Percentiles rank a stretch among this genome's conserved stretches.
Conservation (phyloP, 1,284 basidiomycete genomes). For the Irpex sp. region DNA sequence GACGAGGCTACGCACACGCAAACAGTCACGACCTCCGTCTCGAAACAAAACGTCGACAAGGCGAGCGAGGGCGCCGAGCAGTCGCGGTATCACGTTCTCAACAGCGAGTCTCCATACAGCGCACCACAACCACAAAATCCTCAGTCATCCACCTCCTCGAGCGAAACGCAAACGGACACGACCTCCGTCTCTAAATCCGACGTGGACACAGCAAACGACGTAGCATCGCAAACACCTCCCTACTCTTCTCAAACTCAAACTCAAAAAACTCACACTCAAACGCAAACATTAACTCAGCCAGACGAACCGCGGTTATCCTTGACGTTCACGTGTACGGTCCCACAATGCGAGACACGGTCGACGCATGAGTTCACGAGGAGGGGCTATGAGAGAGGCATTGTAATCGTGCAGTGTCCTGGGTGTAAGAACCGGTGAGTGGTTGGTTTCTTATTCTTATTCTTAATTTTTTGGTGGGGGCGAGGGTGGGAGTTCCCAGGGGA, state of each 20-base stretch:
- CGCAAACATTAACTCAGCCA: not conserved
- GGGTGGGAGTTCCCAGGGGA: not conserved
- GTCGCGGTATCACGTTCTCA: not conserved
- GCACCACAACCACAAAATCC: not conserved
- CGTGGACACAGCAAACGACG: not conserved
- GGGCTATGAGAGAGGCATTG: constrained; percentile 86
- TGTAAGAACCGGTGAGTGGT: constrained; percentile 81
- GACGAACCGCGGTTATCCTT: constrained; percentile 63
- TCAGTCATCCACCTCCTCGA: not conserved
- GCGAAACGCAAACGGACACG: not conserved
- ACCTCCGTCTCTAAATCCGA: not conserved
- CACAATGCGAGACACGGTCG: constrained; percentile 76
- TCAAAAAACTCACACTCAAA: too few relatives aligned
- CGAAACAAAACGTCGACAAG: not conserved
- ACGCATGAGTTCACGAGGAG: constrained; percentile 86
- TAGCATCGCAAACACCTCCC: not conserved
- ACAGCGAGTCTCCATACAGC: not conserved
- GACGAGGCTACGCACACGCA: not conserved
- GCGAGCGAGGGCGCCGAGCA: not conserved
- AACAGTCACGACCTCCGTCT: not conserved
- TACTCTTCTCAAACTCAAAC: not conserved
- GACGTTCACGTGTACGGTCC: constrained; percentile 87
- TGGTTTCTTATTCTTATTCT: not conserved
- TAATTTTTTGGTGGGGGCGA: too few relatives aligned
- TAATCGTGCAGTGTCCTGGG: constrained; percentile 88